Evolutionary conservation across 78 protist genomes (phyloP), one percentile per base, ranked within the genome.

Genomic region (Thecamonas trahens): DNA sequence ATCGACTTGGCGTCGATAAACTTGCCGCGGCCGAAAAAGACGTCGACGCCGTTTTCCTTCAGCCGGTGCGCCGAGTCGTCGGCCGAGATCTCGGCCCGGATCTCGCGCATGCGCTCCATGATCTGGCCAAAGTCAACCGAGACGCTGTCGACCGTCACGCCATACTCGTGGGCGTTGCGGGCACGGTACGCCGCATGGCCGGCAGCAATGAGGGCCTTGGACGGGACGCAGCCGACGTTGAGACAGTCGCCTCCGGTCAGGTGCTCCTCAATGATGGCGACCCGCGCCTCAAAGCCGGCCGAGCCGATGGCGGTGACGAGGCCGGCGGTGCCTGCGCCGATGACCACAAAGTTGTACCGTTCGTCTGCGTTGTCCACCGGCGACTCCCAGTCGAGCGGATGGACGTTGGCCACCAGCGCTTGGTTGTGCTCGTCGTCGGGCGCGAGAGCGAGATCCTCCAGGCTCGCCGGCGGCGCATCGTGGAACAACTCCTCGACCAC

Each of bases 231-330:
- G 32, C 90, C 90, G 14, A 79, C 82, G 38, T 85, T 85, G 54
- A 85, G 79, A 45, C 90, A 85, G 76, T 85, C 90, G 5, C 90
- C 84, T 32, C 90, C 90, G 58, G 66, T 53, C 14, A 80, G 72
- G 53, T 80, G 83, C 42, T 22, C 28, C 54, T 79, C 84, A 44
- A 85, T 69, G 31, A 85, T 14, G 15, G 76, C 75, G 17, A 61
- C 70, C 47, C 63, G 39, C 26, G 83, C 83, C 44, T 28, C 76
- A 42, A 64, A 26, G 37, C 70, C 72, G 29, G 83, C 71, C 17
- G 59, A 13, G 38, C 22, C 72, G 17, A 42, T 34, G 1, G 84
- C 72, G 29, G 83, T 13, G 13, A 81, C 76, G 37, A 81, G 72
- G 4, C 86, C 86, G 38, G 64, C 86, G 3, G 81, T 66, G 15